Conservation (phyloP, 306 rosid genomes). For the Medicago arabica region DNA sequence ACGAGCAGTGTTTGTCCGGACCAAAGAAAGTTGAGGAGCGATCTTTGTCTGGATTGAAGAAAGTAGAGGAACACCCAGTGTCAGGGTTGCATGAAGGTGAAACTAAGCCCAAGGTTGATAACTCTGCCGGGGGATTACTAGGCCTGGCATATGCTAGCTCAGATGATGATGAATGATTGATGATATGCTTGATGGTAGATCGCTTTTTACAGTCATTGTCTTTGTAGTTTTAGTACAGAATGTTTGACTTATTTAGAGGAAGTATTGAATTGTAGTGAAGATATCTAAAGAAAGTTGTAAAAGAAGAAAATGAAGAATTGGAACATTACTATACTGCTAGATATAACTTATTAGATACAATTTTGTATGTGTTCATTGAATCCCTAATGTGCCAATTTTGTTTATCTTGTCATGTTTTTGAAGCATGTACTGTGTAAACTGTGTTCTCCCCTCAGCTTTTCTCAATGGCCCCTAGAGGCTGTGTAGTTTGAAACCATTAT, state of each 20-base stretch:
- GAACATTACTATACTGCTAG: constrained; percentile 22
- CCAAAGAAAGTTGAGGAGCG: constrained; percentile 43
- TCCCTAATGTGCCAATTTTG: constrained; percentile 44
- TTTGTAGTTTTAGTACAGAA: constrained; percentile 48
- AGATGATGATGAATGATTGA: constrained; percentile 77
- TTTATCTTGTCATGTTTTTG: not conserved
- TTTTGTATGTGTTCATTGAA: constrained; percentile 32
- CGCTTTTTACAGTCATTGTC: constrained; percentile 6
- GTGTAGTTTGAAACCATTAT: not conserved
- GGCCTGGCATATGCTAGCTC: constrained; percentile 89
- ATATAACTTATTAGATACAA: constrained; percentile 33
- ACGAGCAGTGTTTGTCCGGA: constrained; percentile 36
- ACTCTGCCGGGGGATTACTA: constrained; percentile 66
- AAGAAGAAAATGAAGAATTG: constrained; percentile 21
- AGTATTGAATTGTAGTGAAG: constrained; percentile 33
- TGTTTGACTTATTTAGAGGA: constrained; percentile 30
- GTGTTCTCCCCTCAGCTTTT: not conserved
- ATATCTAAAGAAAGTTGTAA: constrained; percentile 4
- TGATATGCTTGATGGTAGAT: constrained; percentile 23
- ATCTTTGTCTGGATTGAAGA: constrained; percentile 27
- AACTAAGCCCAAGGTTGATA: constrained; percentile 46
- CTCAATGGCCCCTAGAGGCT: not conserved
- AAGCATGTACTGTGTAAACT: not conserved
- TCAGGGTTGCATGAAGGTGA: constrained; percentile 44
- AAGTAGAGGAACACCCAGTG: constrained; percentile 35